Base-by-base conservation (phyloP, 352 stramenopile species). In the Globisporangium splendens region DNA sequence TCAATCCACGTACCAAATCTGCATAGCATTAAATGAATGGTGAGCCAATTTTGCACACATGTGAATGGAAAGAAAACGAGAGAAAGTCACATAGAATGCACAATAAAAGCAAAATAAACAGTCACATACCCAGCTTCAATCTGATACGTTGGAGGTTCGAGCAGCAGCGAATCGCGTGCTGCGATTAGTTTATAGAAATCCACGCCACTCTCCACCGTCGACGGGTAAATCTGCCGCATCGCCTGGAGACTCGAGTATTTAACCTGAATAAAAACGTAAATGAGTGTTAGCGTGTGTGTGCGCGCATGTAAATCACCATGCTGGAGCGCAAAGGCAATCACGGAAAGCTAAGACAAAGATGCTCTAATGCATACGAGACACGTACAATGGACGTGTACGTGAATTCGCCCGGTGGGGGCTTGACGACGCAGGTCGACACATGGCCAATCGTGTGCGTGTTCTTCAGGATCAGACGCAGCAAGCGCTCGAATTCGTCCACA, bases 371-470 rank as follows among this genome's bases (percentile, higher is more conserved):
- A 41, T 24, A 17, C 15, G 22, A 13, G 2, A 46, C 11, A 78
- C 78, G 64, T 73, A 92, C 83, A 31, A 92, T 91, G 6, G 83
- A 92, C 38, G 83, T 92, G 69, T 92, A 92, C 6, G 80, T 92
- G 64, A 79, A 86, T 50, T 91, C 79, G 50, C 80, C 83, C 1
- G 70, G 77, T 18, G 80, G 78, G 0, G 83, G 83, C 60, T 88
- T 88, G 55, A 92, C 83, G 12, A 92, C 83, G 46, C 80, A 91
- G 28, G 83, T 92, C 39, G 83, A 92, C 58, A 92, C 80, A 60
- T 92, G 83, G 63, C 79, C 83, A 39, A 82, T 73, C 4, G 74
- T 91, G 65, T 92, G 80, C 51, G 78, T 92, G 50, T 66, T 90
- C 67, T 89, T 90, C 18, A 92, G 71, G n/a, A 92, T 91, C 56